phyloP scores from a whole-genome alignment of 257 asterid genomes.

The Striga asiatica region DNA sequence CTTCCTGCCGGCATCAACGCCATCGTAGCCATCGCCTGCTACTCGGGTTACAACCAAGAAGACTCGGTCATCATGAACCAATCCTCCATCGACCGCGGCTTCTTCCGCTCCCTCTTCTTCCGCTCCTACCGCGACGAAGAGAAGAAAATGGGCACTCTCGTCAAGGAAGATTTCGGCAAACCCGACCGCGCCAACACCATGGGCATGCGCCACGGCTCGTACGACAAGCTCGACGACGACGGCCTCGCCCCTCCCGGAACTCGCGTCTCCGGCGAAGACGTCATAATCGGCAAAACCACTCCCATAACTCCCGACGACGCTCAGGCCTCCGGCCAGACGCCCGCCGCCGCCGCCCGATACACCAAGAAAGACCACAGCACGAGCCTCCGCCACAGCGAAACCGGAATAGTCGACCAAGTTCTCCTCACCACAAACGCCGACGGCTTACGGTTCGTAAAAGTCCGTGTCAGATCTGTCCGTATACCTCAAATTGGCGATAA shows the following conservation, averaged over 20 bases:
- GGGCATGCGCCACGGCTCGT: slow-evolving; percentile 99
- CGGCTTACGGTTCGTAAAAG: slow-evolving; percentile 86
- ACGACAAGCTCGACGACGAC: slow-evolving; percentile 88
- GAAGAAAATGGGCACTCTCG: slow-evolving; percentile 96
- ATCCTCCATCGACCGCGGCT: slow-evolving; percentile 93
- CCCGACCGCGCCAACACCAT: slow-evolving; percentile 86
- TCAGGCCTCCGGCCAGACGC: slow-evolving; percentile 56
- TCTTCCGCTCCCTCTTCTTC: slow-evolving; percentile 84
- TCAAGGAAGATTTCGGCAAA: slow-evolving; percentile 95
- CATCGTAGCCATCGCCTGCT: slow-evolving; percentile 88
- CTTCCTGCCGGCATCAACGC: slow-evolving; percentile 98
- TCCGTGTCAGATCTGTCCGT: slow-evolving; percentile 86
- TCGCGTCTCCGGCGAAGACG: slow-evolving; percentile 91
- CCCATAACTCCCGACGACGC: slow-evolving; percentile 87
- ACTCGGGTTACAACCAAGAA: slow-evolving; percentile 95
- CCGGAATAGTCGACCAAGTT: slow-evolving; percentile 94
- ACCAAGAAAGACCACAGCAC: slow-evolving; percentile 95
- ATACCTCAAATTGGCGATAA: slow-evolving; percentile 97
- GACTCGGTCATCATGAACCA: slow-evolving; percentile 98
- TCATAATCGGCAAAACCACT: slow-evolving; percentile 90
- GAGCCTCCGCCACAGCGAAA: slow-evolving; percentile 90
- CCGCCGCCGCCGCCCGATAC: slow-evolving; percentile 76
- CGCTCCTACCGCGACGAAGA: slow-evolving; percentile 96
- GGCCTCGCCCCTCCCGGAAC: slow-evolving; percentile 99
- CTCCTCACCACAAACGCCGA: slow-evolving; percentile 88